Base-by-base conservation (phyloP, 345 rosid species). In the Populus davidiana region DNA sequence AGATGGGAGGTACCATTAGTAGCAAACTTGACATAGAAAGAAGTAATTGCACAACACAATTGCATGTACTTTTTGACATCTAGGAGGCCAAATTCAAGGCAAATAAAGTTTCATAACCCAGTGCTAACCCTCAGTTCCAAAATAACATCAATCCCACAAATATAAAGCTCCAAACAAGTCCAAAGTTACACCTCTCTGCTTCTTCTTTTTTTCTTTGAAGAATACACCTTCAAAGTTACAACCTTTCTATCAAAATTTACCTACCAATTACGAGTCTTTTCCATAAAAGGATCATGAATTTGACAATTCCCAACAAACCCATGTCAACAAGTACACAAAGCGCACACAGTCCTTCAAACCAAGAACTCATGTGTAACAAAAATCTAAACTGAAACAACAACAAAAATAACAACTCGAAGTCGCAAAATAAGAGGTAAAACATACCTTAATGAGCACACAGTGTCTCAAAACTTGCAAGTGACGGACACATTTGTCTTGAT, bases 401-500 rank as follows among this genome's bases (percentile, higher is more conserved):
- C 12, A 25, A 61, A 36, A 23, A 35, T 52, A 44, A 77, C 23
- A 20, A 47, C 49, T 20, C 5, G 38, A 59, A 41, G 44, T 41
- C 44, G 44, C 44, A 41, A 59, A 80, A 8, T 7, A 29, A 72
- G 35, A 56, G 33, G 4, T 1, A 9, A 44, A 59, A 49, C 69
- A 6, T 69, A 94, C 98, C 98, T 91, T 90, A 25, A 76, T 80
- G 72, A 89, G 76, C 69, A 87, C 94, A 69, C 98, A 93, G 21
- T 85, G 88, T 67, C 99, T 84, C 78, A 93, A 80, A 10, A 90
- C 86, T 23, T 84, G 83, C 85, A 95, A 71, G 72, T 89, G 87
- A 35, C 81, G 85, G 77, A 81, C 49, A 79, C 96, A 91, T 82
- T 87, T 91, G 31, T 87, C 91, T 69, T 83, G 87, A 69, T 94